Evolutionary conservation across 2,329 filamentous ascomycete genomes (phyloP).

Genomic region (Bipolaris bicolor): DNA sequence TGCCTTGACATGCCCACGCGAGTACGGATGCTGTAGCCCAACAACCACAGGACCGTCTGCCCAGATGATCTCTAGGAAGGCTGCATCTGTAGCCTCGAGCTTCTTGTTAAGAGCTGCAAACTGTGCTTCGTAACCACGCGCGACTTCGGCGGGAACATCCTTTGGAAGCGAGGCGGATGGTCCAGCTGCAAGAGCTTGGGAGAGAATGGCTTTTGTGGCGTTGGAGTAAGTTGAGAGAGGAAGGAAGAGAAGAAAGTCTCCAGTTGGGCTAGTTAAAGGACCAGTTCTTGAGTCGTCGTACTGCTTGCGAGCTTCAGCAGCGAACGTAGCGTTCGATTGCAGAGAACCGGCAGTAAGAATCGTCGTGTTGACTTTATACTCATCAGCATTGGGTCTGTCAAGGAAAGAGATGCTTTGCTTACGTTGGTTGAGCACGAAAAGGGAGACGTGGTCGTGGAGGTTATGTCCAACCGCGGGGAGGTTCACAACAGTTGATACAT

Average conservation of each 20-base stretch:
- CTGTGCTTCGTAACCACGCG: slow-evolving; percentile 22
- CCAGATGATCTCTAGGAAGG: slow-evolving; percentile 31
- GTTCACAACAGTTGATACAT: slow-evolving; percentile 26
- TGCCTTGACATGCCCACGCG: slow-evolving; percentile 34
- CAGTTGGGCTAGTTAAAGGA: slow-evolving; percentile 25
- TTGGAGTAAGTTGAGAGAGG: slow-evolving; percentile 29
- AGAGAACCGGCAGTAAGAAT: slow-evolving; percentile 8
- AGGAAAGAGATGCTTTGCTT: background rate
- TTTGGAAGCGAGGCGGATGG: slow-evolving; percentile 25
- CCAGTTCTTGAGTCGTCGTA: slow-evolving; percentile 21
- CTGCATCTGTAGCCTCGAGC: slow-evolving; percentile 23
- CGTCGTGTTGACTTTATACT: slow-evolving; percentile 18
- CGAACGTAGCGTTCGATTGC: slow-evolving; percentile 27
- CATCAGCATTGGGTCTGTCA: background rate
- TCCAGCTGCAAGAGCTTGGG: slow-evolving; percentile 22
- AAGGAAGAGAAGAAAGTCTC: slow-evolving; percentile 33
- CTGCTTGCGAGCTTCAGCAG: slow-evolving; percentile 25
- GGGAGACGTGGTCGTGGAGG: slow-evolving; percentile 29
- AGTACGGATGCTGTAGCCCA: slow-evolving; percentile 33
- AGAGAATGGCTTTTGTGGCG: slow-evolving; percentile 17
- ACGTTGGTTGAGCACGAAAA: slow-evolving; percentile 20
- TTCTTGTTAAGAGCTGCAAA: slow-evolving; percentile 27
- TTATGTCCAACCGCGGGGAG: slow-evolving; percentile 36
- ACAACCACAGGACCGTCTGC: slow-evolving; percentile 25
- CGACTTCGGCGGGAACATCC: slow-evolving; percentile 24